Conservation (phyloP, 345 rosid species). For the Citrus inodora region DNA sequence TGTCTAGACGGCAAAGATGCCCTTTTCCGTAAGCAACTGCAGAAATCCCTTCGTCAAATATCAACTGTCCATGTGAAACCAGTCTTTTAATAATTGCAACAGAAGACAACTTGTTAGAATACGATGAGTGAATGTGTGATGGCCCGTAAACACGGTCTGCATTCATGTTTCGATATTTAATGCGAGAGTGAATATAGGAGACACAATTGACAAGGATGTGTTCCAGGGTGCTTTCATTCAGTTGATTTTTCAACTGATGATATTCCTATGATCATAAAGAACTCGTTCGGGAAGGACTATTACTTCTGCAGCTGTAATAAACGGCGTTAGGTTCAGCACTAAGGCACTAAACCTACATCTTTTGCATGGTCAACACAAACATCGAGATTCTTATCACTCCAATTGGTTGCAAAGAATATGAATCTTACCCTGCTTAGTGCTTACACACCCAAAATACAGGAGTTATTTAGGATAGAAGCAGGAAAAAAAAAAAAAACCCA, state of each 20-base stretch:
- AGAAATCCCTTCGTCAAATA: not conserved
- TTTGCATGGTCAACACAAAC: not conserved
- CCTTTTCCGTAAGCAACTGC: not conserved
- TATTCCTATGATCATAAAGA: not conserved
- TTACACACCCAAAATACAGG: not conserved
- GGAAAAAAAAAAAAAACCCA: not conserved
- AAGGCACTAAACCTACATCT: not conserved
- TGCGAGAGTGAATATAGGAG: conserved; percentile 17
- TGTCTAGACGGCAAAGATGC: not conserved
- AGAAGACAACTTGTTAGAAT: conserved; percentile 6
- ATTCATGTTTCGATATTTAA: conserved; percentile 10
- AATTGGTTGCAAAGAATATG: too few relatives aligned
- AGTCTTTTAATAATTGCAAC: not conserved
- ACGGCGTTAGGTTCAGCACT: not conserved
- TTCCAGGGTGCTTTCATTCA: not conserved
- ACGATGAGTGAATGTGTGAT: conserved; percentile 1
- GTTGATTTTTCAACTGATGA: not conserved
- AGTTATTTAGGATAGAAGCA: not conserved
- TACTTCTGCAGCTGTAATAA: not conserved
- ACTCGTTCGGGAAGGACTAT: not conserved
- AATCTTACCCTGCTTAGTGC: not conserved
- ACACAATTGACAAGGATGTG: conserved; percentile 20
- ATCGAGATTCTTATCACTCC: too few relatives aligned
- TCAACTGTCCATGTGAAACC: not conserved
- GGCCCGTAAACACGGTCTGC: not conserved